Conservation (phyloP, 768 basidiomycete genomes). For the Leccinellum luteum region DNA sequence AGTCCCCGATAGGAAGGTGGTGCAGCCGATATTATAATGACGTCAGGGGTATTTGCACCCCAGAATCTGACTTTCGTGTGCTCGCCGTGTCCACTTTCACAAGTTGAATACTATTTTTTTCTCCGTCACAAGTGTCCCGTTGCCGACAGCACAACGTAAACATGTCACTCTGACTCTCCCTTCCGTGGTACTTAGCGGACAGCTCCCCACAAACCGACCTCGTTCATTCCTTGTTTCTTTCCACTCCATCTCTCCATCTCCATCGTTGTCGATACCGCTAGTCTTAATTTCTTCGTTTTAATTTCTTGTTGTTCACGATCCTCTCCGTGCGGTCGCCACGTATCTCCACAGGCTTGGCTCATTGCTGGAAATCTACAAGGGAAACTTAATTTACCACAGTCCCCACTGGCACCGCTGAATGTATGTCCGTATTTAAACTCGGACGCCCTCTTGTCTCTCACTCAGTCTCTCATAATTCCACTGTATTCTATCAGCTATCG, state of each 20-base stretch:
- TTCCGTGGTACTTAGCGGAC: background rate
- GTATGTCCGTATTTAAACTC: slow-evolving; percentile 5
- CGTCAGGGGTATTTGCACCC: slow-evolving; percentile 21
- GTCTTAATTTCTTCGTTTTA: background rate
- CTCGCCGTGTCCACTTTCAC: too few relatives aligned
- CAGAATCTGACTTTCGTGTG: background rate
- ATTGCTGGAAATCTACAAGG: background rate
- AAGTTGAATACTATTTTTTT: too few relatives aligned
- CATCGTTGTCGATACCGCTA: background rate
- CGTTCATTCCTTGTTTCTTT: background rate
- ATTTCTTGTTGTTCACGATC: too few relatives aligned
- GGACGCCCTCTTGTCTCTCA: background rate
- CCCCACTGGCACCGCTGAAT: background rate
- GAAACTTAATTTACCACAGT: too few relatives aligned
- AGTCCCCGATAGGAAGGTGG: slow-evolving; percentile 14
- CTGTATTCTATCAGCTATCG: background rate
- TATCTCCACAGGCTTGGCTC: too few relatives aligned
- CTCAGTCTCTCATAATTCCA: background rate
- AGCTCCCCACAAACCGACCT: background rate
- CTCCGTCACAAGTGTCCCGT: background rate
- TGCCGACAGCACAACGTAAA: background rate
- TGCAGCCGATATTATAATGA: slow-evolving; percentile 9
- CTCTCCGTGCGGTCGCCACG: too few relatives aligned
- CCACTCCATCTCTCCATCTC: background rate
- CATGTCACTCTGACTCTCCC: slow-evolving; percentile 6